Percentiles rank a stretch among this genome's conserved stretches.
These are phyloP conservation scores for Suillus hirtellus DNA, from an alignment of 768 basidiomycete species.

Conservation along the genomic window DNA sequence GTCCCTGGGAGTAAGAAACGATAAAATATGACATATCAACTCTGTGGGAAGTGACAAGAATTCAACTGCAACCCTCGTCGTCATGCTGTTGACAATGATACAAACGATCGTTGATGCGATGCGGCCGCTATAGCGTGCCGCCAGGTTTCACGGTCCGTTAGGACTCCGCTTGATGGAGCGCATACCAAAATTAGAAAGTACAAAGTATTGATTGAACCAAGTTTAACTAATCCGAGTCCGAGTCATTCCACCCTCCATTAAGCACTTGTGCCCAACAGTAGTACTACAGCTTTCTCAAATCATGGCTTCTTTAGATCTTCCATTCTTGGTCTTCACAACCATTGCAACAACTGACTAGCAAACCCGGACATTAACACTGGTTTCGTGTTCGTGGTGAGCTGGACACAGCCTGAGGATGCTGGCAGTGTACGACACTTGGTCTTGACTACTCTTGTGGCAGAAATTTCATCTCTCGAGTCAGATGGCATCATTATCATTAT, in stretches of 20 bases:
- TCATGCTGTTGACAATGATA: background rate
- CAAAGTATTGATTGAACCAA: background rate
- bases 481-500: background rate
- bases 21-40: background rate
- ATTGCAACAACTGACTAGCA: background rate
- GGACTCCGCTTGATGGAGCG: background rate
- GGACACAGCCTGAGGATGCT: constrained; percentile 1
- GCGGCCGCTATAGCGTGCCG: background rate
- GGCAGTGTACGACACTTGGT: background rate
- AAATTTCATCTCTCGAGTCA: background rate
- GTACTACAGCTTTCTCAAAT: background rate
- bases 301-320: background rate
- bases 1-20: background rate
- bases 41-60: background rate
- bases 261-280: background rate
- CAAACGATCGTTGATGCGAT: background rate
- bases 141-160: background rate
- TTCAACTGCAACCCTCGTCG: background rate
- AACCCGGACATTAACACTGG: background rate
- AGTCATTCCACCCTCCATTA: background rate
- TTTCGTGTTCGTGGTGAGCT: background rate
- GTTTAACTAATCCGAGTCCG: background rate
- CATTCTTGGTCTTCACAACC: background rate
- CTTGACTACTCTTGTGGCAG: background rate
- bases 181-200: background rate